Conservation (phyloP, 139 green algal species). For the Eudorina sp. region DNA sequence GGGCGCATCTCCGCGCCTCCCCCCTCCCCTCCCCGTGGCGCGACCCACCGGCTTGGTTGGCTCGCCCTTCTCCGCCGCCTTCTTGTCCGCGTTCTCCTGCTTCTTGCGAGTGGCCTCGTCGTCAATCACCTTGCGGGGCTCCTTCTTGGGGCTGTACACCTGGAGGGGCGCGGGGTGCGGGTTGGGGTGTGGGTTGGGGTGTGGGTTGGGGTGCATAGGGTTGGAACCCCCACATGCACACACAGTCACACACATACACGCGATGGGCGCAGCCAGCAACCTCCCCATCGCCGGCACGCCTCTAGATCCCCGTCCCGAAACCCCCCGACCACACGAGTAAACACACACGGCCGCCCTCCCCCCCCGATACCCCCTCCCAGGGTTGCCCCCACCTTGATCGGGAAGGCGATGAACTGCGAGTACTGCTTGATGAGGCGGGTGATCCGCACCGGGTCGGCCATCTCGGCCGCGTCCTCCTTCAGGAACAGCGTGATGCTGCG, state of each 20-base stretch:
- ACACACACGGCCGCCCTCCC: no score
- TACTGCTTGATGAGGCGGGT: conserved; percentile 96
- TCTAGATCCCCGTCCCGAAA: no score
- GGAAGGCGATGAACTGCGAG: conserved; percentile 99
- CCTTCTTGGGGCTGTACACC: conserved; percentile 59
- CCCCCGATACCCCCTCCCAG: neutral
- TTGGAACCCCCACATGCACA: no score
- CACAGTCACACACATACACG: no score
- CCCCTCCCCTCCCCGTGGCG: neutral
- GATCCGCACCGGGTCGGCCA: conserved; percentile 83
- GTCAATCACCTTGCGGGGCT: conserved; percentile 80
- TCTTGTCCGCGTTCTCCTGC: conserved; percentile 84
- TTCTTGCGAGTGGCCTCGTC: conserved; percentile 83
- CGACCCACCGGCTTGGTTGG: conserved; percentile 64
- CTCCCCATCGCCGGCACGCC: no score
- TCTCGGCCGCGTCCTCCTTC: conserved; percentile 94
- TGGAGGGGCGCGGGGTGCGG: neutral
- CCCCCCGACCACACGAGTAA: no score
- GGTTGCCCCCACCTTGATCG: conserved; percentile 88
- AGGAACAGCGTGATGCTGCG: conserved; percentile 91
- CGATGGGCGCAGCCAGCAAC: neutral
- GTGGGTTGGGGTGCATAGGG: neutral
- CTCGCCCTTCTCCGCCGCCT: conserved; percentile 79
- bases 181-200: neutral
- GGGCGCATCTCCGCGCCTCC: neutral